Evolutionary conservation across 1,284 basidiomycete species (phyloP).

Genomic region (Naganishia sp.): DNA sequence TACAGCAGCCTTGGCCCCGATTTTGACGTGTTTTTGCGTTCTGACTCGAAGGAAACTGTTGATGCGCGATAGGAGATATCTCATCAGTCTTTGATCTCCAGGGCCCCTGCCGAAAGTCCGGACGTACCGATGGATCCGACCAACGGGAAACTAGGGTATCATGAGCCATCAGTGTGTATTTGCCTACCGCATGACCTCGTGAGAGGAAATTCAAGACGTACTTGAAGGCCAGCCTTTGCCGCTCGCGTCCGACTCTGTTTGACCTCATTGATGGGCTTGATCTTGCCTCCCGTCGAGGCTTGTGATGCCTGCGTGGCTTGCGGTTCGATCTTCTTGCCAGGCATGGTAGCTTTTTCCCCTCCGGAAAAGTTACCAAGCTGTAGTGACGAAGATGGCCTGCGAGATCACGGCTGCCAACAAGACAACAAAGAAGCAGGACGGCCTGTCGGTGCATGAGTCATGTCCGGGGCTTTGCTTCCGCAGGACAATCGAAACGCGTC

Average conservation of each 20-base stretch:
- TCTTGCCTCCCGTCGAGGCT: constrained; percentile 50
- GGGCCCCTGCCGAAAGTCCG: constrained; percentile 33
- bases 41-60: constrained; percentile 76
- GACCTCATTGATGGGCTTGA: constrained; percentile 54
- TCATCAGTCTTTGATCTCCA: background rate
- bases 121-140: constrained; percentile 47
- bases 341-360: background rate
- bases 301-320: background rate
- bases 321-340: background rate
- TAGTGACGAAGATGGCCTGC: no score
- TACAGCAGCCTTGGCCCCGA: constrained; percentile 55
- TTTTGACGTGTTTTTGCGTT: constrained; percentile 81
- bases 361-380: background rate
- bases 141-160: constrained; percentile 47
- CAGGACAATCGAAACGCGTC: no score
- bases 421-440: no score
- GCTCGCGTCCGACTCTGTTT: constrained; percentile 67
- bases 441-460: background rate
- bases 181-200: background rate
- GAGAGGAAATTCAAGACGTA: constrained; percentile 50
- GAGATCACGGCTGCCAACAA: no score
- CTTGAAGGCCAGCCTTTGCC: constrained; percentile 80
- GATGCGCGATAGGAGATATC: background rate
- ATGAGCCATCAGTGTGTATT: background rate
- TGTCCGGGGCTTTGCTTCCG: background rate